Evolutionary conservation across 139 green algal species (phyloP).

Genomic region (Picochlorum sp.): DNA sequence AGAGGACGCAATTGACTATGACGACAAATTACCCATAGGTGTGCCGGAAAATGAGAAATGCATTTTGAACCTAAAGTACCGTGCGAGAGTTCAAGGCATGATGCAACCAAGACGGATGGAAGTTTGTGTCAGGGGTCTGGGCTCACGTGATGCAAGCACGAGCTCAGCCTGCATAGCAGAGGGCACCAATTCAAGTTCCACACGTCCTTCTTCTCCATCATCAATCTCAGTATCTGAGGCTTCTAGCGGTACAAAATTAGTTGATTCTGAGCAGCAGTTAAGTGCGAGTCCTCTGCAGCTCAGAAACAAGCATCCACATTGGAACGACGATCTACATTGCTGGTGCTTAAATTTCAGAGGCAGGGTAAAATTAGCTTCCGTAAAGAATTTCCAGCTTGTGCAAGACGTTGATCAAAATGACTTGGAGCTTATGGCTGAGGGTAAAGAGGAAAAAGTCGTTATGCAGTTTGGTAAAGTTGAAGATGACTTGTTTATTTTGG

Average conservation of each 20-base stretch:
- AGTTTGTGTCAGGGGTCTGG: neutral
- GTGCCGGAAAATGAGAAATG: neutral
- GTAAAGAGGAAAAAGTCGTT: constrained; percentile 52
- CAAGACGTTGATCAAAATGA: neutral
- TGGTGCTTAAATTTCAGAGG: constrained; percentile 99
- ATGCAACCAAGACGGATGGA: constrained; percentile 34
- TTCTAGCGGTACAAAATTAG: no score
- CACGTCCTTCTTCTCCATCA: no score
- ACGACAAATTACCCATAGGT: neutral
- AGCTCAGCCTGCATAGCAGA: neutral
- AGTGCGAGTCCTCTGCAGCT: constrained; percentile 43
- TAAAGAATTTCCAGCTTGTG: constrained; percentile 98
- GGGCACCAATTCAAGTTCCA: neutral
- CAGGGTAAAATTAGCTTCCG: constrained; percentile 88
- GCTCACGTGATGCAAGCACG: no score
- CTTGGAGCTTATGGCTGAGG: constrained; percentile 7
- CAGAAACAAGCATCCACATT: constrained; percentile 88
- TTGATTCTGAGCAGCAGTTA: no score
- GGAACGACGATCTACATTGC: constrained; percentile 87
- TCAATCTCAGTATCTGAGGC: no score
- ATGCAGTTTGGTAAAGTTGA: constrained; percentile 92
- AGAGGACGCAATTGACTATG: no score
- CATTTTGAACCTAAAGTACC: constrained; percentile 22
- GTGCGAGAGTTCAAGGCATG: constrained; percentile 27
- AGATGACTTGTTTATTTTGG: constrained; percentile 85